These are phyloP conservation scores for Dichomitus squalens DNA, from an alignment of 1,284 basidiomycete genomes.

Conservation along the genomic window DNA sequence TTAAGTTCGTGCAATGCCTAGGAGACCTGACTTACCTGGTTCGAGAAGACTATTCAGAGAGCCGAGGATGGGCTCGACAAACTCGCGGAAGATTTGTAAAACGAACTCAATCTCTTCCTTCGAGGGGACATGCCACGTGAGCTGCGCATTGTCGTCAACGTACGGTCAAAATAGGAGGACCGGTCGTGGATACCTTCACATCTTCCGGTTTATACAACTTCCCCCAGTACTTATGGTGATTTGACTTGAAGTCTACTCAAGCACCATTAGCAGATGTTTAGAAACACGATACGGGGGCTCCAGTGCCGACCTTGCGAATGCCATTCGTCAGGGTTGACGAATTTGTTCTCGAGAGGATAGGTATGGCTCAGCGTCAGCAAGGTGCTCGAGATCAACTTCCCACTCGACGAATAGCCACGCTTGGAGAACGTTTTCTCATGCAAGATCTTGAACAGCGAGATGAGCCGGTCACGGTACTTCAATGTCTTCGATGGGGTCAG, in stretches of 20 bases:
- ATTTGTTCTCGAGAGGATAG: conserved; percentile 84
- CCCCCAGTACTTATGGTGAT: conserved; percentile 83
- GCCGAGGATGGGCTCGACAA: conserved; percentile 69
- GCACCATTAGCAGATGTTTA: not conserved
- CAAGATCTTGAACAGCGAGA: conserved; percentile 69
- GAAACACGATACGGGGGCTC: not conserved
- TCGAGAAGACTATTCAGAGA: conserved; percentile 64
- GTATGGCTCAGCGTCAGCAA: conserved; percentile 79
- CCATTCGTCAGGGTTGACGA: conserved; percentile 84
- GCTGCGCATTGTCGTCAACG: conserved; percentile 37
- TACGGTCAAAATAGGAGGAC: not conserved
- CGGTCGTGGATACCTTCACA: conserved; percentile 47
- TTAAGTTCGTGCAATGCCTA: not conserved
- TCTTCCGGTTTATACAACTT: conserved; percentile 64
- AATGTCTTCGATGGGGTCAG: conserved; percentile 37
- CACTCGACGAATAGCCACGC: conserved; percentile 82
- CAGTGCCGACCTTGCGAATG: conserved; percentile 60
- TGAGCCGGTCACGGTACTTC: conserved; percentile 62
- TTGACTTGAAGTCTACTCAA: conserved; percentile 63
- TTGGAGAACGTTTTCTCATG: conserved; percentile 79
- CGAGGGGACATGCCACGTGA: conserved; percentile 80
- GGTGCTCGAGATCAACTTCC: conserved; percentile 77
- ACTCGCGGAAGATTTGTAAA: conserved; percentile 69
- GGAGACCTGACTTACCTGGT: conserved; percentile 42
- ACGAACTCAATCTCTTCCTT: conserved; percentile 76